Evolutionary conservation across 352 stramenopile species (phyloP).

Genomic region (Elongisporangium undulatum): DNA sequence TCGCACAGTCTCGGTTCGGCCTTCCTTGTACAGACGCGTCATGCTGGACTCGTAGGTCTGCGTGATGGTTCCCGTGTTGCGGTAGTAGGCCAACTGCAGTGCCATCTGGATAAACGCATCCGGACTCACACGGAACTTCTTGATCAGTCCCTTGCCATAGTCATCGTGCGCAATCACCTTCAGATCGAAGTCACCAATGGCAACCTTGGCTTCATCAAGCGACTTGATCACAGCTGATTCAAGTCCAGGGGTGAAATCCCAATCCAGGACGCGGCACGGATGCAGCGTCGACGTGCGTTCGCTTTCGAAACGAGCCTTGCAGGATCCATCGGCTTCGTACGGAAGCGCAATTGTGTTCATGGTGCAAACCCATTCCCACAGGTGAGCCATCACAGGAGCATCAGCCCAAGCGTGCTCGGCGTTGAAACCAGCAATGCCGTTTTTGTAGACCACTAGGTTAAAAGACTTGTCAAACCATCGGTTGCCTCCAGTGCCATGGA

Average conservation of each 20-base stretch:
- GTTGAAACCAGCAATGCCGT: conserved; percentile 92
- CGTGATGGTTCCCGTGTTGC: conserved; percentile 88
- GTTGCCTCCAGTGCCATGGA: conserved; percentile 89
- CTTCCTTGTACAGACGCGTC: conserved; percentile 94
- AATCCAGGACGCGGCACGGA: conserved; percentile 44
- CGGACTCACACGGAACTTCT: conserved; percentile 91
- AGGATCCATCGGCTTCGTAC: conserved; percentile 46
- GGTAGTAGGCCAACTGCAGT: conserved; percentile 95
- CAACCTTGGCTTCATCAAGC: conserved; percentile 40
- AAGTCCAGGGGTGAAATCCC: conserved; percentile 56
- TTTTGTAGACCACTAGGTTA: conserved; percentile 93
- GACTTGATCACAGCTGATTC: conserved; percentile 50
- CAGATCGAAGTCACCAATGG: conserved; percentile 88
- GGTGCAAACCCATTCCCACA: conserved; percentile 76
- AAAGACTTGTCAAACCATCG: conserved; percentile 98
- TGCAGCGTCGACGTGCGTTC: conserved; percentile 47
- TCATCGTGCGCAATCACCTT: conserved; percentile 85
- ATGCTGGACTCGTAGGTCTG: conserved; percentile 98
- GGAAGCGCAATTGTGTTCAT: conserved; percentile 13
- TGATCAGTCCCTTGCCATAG: conserved; percentile 89
- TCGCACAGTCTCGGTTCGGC: conserved; percentile 92
- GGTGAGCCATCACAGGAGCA: conserved; percentile 82
- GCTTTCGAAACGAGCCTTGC: conserved; percentile 17
- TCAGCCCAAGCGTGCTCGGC: conserved; percentile 94
- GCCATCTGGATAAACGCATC: conserved; percentile 97